phyloP scores from a whole-genome alignment of 2,329 filamentous ascomycete genomes.

The Biscogniauxia sp. region DNA sequence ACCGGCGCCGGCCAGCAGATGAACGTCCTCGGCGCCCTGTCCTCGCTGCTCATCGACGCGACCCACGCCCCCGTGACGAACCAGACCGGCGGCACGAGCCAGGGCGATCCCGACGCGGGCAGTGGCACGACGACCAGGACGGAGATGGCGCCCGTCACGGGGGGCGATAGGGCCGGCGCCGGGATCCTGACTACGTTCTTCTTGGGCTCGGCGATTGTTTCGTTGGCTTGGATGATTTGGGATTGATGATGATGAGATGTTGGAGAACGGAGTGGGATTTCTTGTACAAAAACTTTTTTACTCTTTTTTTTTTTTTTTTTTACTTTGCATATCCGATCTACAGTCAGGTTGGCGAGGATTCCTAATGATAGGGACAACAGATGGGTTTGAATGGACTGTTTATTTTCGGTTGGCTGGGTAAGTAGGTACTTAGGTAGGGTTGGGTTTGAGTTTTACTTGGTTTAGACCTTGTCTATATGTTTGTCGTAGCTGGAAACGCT shows the following conservation, averaged over 20 bases:
- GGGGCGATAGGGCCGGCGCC: slow-evolving; percentile 28
- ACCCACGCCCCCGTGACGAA: slow-evolving; percentile 34
- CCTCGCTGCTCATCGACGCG: slow-evolving; percentile 37
- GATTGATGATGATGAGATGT: background rate
- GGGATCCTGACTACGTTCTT: slow-evolving; percentile 25
- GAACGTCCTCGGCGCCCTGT: slow-evolving; percentile 46
- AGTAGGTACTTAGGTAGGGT: too few species aligned
- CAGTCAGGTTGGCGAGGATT: too few species aligned
- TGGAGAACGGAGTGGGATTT: background rate
- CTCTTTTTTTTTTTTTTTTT: background rate
- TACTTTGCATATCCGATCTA: background rate
- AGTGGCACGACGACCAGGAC: background rate
- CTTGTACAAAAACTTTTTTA: background rate
- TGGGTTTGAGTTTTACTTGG: background rate
- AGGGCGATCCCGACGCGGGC: slow-evolving; percentile 27
- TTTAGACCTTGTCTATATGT: background rate
- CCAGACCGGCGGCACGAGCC: slow-evolving; percentile 40
- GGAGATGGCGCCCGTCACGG: slow-evolving; percentile 16
- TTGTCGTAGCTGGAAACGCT: background rate
- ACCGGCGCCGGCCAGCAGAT: slow-evolving; percentile 50
- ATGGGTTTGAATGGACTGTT: background rate
- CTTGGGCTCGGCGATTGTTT: slow-evolving; percentile 15
- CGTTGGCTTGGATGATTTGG: slow-evolving; percentile 3
- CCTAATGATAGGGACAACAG: background rate
- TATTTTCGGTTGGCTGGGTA: background rate